Evolutionary conservation across 2,329 filamentous ascomycete genomes (phyloP).

Genomic region (Aurifilum marmelostoma): DNA sequence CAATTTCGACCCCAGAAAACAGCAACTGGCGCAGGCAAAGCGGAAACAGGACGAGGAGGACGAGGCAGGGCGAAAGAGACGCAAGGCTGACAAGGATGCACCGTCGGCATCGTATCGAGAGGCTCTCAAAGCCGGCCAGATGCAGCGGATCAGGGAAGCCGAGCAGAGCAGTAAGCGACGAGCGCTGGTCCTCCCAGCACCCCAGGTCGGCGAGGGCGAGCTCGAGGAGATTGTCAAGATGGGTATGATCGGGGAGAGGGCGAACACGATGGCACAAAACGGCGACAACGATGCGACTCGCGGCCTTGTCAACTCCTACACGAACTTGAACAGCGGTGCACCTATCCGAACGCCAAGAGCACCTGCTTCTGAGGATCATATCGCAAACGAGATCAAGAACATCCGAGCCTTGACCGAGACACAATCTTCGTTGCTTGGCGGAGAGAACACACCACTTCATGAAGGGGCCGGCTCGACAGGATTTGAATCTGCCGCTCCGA

Average conservation of each 20-base stretch:
- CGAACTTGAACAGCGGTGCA: constrained; percentile 75
- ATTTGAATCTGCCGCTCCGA: constrained; percentile 82
- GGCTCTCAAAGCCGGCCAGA: constrained; percentile 88
- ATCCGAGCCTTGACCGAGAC: constrained; percentile 91
- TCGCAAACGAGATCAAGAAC: constrained; percentile 95
- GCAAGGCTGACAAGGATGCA: constrained; percentile 84
- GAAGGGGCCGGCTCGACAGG: constrained; percentile 83
- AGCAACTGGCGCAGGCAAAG: constrained; percentile 82
- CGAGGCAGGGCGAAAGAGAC: constrained; percentile 76
- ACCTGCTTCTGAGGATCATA: constrained; percentile 89
- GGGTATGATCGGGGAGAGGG: constrained; percentile 90
- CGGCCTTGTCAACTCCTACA: constrained; percentile 86
- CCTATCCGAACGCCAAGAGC: constrained; percentile 92
- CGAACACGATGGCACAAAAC: constrained; percentile 72
- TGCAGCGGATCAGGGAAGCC: constrained; percentile 92
- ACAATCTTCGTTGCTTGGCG: constrained; percentile 88
- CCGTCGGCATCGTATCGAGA: constrained; percentile 81
- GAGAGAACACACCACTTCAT: constrained; percentile 88
- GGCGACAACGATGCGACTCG: constrained; percentile 85
- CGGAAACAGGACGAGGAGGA: constrained; percentile 91
- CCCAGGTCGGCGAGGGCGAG: constrained; percentile 90
- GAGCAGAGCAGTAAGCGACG: constrained; percentile 95
- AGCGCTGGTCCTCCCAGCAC: constrained; percentile 78
- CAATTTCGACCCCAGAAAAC: constrained; percentile 89
- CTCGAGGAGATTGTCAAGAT: constrained; percentile 98